Evolutionary conservation across 2,329 filamentous ascomycete genomes (phyloP).

Genomic region (Diaporthe velutina): DNA sequence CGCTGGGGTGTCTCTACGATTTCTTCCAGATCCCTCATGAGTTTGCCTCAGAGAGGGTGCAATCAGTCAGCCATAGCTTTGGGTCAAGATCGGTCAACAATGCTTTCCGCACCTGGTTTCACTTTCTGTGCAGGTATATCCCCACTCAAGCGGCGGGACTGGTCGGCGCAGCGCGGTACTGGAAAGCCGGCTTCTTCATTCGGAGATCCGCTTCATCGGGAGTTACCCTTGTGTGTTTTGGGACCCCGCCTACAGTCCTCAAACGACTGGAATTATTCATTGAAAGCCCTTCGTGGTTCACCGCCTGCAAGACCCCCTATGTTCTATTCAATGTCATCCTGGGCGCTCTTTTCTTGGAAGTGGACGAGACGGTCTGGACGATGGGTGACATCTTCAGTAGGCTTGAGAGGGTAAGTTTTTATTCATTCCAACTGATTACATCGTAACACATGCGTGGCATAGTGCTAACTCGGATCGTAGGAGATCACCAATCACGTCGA

Average conservation of each 20-base stretch:
- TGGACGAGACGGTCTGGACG: neutral
- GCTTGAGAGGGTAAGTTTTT: neutral
- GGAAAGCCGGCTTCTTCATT: neutral
- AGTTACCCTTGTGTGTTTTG: neutral
- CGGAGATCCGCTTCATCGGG: neutral
- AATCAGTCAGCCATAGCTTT: neutral
- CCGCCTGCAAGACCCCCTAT: neutral
- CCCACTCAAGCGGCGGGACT: neutral
- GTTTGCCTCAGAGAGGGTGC: neutral
- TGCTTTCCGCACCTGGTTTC: neutral
- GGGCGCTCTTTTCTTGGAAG: neutral
- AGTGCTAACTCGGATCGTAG: neutral
- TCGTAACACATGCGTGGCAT: neutral
- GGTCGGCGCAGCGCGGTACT: neutral
- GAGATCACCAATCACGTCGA: neutral
- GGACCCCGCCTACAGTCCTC: neutral
- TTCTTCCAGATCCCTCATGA: neutral
- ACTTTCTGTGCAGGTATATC: neutral
- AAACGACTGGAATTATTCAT: neutral
- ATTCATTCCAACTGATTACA: too few species aligned
- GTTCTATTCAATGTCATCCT: neutral
- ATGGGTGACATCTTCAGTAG: neutral
- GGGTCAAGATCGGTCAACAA: neutral
- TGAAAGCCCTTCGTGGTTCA: neutral
- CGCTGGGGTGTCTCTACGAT: neutral